Evolutionary conservation across 2,329 filamentous ascomycete species (phyloP), one percentile per base, ranked within the genome.

Genomic region (Talaromyces albobiverticillius): DNA sequence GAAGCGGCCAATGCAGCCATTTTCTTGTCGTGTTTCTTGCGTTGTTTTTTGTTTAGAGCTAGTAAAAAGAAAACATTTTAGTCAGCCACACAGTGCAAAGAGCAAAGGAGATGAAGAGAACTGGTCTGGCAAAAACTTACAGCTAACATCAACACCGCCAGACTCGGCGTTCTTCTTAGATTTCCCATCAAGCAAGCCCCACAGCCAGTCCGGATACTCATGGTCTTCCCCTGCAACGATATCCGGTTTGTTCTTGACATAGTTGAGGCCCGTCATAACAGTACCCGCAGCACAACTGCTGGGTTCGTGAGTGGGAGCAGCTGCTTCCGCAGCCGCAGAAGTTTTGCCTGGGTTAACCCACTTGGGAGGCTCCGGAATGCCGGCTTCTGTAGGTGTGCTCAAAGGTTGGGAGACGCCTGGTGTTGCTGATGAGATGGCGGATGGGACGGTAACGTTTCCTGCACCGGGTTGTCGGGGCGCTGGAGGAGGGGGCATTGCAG

Each of bases 151-250:
- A 36, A 75, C 70, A 49, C 69, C 68, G 13, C 69, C 70, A 54
- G 64, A 56, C 16, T 66, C 62, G 5, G 68, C 68, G 14, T 63
- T 61, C 23, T 68, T 59, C 45, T 67, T 69, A 53, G 63, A 66
- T n/a, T 61, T 53, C 51, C 70, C 64, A 48, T 74, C 72, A 55
- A 77, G 59, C 54, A 78, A 61, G 4, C 60, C 65, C 76, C 76
- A 78, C 51, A 78, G 57, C 76, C 76, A 78, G 13, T 76, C 71
- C 13, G 76, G 76, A 59, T 78, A 78, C 59, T 77, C 76, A 40
- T 68, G 65, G 58, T 78, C 76, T 53, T 78, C 75, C 62, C 70
- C 57, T 11, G 76, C 76, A 48, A 76, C 51, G 22, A 76, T 57
- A 34, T 75, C 71, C 6, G 73, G 69, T 56, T 76, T 74, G 60